These are phyloP conservation scores for Primulina eburnea DNA, from an alignment of 257 asterid genomes.

Conservation along the genomic window DNA sequence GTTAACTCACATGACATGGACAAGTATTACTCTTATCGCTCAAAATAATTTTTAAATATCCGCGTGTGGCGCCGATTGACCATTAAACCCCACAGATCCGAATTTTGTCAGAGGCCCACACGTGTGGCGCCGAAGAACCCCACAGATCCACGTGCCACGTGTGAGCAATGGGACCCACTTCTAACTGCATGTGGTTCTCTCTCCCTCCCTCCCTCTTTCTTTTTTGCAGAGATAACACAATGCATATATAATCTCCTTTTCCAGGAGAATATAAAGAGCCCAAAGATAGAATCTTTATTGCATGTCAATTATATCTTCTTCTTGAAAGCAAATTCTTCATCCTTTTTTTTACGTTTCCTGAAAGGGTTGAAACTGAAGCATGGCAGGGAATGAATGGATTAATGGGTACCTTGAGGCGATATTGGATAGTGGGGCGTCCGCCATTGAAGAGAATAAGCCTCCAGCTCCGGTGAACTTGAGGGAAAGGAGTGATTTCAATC, in stretches of 20 bases:
- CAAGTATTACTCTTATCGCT: too few species aligned
- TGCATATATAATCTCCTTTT: conserved; percentile 19
- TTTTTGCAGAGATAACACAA: conserved; percentile 18
- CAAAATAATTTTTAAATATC: too few species aligned
- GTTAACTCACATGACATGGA: too few species aligned
- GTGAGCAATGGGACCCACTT: conserved; percentile 33
- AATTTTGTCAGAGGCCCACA: not conserved
- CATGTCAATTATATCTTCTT: conserved; percentile 26
- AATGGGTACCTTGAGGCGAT: conserved; percentile 92
- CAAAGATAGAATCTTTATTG: conserved; percentile 17
- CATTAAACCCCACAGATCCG: too few species aligned
- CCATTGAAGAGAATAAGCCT: conserved; percentile 44
- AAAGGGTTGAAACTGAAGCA: conserved; percentile 6
- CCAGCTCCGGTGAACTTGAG: conserved; percentile 25
- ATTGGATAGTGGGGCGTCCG: conserved; percentile 65
- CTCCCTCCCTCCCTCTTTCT: conserved; percentile 4
- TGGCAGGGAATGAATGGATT: conserved; percentile 95
- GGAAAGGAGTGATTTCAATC: conserved; percentile 54
- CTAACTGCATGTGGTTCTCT: conserved; percentile 41
- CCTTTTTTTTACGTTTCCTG: not conserved
- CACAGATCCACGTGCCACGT: conserved; percentile 32
- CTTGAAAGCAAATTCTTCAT: not conserved
- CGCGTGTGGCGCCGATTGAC: too few species aligned
- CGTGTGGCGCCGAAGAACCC: conserved; percentile 10
- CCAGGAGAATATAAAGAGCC: conserved; percentile 1